Evolutionary conservation across 148 eudicot species (phyloP).

Genomic region (Rhododendron henanense): DNA sequence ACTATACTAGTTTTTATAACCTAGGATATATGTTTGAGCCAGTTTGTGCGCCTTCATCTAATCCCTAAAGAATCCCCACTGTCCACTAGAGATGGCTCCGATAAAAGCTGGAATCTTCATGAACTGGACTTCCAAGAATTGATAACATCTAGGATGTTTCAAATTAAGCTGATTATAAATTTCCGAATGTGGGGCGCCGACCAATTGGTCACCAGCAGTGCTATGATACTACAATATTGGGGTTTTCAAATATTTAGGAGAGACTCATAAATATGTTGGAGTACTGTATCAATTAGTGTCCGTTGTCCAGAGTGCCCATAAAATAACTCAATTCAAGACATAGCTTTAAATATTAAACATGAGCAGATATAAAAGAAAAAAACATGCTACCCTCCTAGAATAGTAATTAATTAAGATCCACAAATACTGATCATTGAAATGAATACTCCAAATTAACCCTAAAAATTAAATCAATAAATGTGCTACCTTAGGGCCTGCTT

Average conservation of each 20-base stretch:
- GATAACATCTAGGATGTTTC: too few relatives aligned
- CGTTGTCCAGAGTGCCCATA: not conserved
- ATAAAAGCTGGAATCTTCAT: not conserved
- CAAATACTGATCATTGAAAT: not conserved
- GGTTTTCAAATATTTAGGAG: not conserved
- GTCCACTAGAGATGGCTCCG: not conserved
- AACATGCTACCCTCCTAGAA: not conserved
- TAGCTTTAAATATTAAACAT: not conserved
- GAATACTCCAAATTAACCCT: not conserved
- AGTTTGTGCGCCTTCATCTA: too few relatives aligned
- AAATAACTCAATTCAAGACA: not conserved
- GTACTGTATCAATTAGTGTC: not conserved
- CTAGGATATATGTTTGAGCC: too few relatives aligned
- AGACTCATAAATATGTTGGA: not conserved
- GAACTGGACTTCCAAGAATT: too few relatives aligned
- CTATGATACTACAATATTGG: too few relatives aligned
- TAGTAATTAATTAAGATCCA: not conserved
- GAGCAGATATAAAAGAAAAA: not conserved
- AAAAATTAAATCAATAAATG: not conserved
- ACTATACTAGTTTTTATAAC: too few relatives aligned
- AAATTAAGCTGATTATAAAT: too few relatives aligned
- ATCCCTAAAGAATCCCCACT: not conserved
- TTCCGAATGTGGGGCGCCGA: too few relatives aligned
- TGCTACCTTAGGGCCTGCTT: too few relatives aligned
- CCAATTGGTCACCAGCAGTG: too few relatives aligned